Conservation (phyloP, 2,329 filamentous ascomycete species). For the Penicillium sp. region DNA sequence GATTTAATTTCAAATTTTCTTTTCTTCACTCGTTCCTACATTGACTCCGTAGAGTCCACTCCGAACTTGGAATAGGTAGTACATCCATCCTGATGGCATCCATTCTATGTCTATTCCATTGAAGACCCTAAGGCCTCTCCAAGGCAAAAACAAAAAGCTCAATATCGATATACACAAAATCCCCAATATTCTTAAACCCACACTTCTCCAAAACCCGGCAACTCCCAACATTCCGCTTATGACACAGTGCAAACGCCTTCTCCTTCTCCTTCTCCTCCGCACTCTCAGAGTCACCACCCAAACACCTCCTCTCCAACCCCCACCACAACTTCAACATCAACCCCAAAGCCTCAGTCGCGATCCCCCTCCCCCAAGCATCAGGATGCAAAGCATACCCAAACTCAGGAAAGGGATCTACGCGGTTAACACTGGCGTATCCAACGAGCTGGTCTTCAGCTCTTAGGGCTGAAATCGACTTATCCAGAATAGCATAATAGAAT, state of each 20-base stretch:
- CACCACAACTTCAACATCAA: slow-evolving; percentile 28
- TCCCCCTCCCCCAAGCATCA: slow-evolving; percentile 27
- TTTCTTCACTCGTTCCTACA: too few relatives aligned
- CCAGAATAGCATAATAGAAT: slow-evolving; percentile 23
- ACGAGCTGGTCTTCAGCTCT: slow-evolving; percentile 15
- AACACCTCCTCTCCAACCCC: slow-evolving; percentile 13
- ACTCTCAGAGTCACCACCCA: neutral
- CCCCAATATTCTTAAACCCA: slow-evolving; percentile 14
- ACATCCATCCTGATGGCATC: too few relatives aligned
- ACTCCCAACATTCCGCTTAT: slow-evolving; percentile 20
- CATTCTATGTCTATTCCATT: too few relatives aligned
- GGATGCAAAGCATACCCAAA: slow-evolving; percentile 28
- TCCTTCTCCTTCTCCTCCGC: slow-evolving; percentile 15
- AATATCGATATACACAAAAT: slow-evolving; percentile 9
- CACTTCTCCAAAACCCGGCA: slow-evolving; percentile 25
- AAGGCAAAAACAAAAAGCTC: slow-evolving; percentile 17
- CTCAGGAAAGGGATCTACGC: slow-evolving; percentile 20
- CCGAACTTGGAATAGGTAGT: too few relatives aligned
- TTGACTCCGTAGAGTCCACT: too few relatives aligned
- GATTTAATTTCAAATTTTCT: neutral
- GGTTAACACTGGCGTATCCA: slow-evolving; percentile 25
- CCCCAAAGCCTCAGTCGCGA: slow-evolving; percentile 26
- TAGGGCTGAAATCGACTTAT: slow-evolving; percentile 18
- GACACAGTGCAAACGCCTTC: slow-evolving; percentile 21
- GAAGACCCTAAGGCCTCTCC: neutral